These are phyloP conservation scores for Phytophthora nicotianae DNA, from an alignment of 352 stramenopile species.

Conservation along the genomic window DNA sequence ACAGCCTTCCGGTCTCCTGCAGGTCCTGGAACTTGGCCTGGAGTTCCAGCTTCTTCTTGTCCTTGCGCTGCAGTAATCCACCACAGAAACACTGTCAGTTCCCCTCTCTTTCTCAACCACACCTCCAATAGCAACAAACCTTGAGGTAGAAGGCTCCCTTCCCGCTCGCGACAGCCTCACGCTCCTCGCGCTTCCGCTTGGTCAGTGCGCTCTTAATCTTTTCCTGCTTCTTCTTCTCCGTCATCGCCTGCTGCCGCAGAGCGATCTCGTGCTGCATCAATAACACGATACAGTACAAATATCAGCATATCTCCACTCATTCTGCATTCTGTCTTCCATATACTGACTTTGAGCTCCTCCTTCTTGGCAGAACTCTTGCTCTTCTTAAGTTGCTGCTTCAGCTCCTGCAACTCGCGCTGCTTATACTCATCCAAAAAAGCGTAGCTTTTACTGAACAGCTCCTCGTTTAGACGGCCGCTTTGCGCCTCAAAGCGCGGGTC, in stretches of 20 bases:
- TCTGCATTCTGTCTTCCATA: background rate
- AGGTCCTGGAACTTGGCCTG: constrained; percentile 92
- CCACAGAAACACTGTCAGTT: background rate
- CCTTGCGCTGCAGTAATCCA: constrained; percentile 67
- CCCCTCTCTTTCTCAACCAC: background rate
- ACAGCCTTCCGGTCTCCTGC: constrained; percentile 85
- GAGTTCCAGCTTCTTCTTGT: constrained; percentile 92
- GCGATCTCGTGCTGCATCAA: constrained; percentile 67
- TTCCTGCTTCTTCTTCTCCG: constrained; percentile 76
- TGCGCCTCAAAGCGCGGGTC: constrained; percentile 91
- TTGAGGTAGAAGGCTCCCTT: constrained; percentile 94
- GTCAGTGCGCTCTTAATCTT: constrained; percentile 71
- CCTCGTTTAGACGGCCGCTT: constrained; percentile 87
- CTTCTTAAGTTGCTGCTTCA: constrained; percentile 80
- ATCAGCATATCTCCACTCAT: background rate
- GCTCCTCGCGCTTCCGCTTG: constrained; percentile 88
- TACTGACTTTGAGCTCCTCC: constrained; percentile 78
- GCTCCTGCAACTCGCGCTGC: constrained; percentile 82
- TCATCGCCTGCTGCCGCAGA: constrained; percentile 65
- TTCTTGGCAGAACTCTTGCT: constrained; percentile 73
- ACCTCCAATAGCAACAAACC: constrained; percentile 28
- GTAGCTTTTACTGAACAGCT: constrained; percentile 90
- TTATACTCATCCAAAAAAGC: constrained; percentile 91
- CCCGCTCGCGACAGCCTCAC: constrained; percentile 86
- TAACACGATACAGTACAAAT: background rate